phyloP scores from a whole-genome alignment of 768 basidiomycete species.

The Collybiopsis luxurians region DNA sequence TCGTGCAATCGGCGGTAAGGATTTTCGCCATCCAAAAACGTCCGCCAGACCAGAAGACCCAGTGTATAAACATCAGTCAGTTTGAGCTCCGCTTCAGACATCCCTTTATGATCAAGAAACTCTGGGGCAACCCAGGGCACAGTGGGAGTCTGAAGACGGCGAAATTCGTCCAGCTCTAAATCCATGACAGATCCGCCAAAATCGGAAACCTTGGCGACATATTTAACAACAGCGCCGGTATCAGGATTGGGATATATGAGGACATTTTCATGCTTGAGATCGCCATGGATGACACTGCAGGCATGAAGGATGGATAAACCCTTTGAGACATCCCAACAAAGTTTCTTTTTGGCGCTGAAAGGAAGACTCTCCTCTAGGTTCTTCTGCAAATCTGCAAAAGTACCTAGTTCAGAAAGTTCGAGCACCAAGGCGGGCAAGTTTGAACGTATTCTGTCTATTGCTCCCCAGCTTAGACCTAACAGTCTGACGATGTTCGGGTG shows the following conservation, averaged over 20 bases:
- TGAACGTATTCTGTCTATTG: not conserved
- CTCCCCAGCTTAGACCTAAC: conserved; percentile 8
- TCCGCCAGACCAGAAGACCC: conserved; percentile 9
- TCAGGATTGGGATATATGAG: conserved; percentile 9
- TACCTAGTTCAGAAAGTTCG: conserved; percentile 10
- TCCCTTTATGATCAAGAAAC: not conserved
- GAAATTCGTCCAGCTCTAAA: not conserved
- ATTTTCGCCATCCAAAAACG: conserved; percentile 5
- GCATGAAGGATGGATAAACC: conserved; percentile 12
- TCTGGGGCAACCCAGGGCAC: conserved; percentile 9
- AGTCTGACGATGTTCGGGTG: conserved; percentile 13
- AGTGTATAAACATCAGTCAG: conserved; percentile 10
- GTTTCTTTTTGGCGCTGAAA: conserved; percentile 8
- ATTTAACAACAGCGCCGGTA: not conserved
- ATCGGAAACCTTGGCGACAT: conserved; percentile 10
- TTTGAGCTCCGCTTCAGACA: conserved; percentile 3
- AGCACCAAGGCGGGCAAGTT: conserved; percentile 8
- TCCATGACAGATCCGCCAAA: conserved; percentile 13
- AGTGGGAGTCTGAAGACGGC: conserved; percentile 1
- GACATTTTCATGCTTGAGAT: conserved; percentile 15
- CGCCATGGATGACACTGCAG: conserved; percentile 11
- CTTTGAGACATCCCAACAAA: conserved; percentile 11
- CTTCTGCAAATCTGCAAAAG: conserved; percentile 6
- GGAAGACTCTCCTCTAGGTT: not conserved
- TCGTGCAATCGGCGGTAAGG: not conserved